Conservation (phyloP, 1,284 basidiomycete species). For the Trametes versicolor region DNA sequence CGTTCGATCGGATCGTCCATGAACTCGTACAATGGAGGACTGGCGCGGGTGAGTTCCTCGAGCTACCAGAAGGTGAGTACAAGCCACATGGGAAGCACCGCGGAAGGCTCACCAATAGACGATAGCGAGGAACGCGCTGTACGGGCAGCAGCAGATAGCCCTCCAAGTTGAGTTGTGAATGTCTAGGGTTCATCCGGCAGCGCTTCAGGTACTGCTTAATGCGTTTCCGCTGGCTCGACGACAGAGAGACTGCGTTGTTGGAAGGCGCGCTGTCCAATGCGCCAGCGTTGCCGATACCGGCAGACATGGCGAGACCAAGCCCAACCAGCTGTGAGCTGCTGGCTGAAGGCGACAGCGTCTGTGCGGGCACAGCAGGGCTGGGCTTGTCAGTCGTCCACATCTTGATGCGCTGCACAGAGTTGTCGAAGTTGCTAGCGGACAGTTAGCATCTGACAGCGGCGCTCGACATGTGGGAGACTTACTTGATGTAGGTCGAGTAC, state of each 20-base stretch:
- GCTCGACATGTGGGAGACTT: slow-evolving; percentile 46
- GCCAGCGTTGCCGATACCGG: slow-evolving; percentile 57
- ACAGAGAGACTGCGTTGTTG: slow-evolving; percentile 47
- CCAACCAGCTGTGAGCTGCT: slow-evolving; percentile 72
- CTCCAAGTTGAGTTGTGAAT: slow-evolving; percentile 97
- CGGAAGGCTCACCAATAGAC: slow-evolving; percentile 74
- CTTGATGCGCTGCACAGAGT: slow-evolving; percentile 86
- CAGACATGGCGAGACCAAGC: slow-evolving; percentile 67
- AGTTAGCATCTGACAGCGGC: slow-evolving; percentile 19
- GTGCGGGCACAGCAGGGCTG: slow-evolving; percentile 49
- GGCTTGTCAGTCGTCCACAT: slow-evolving; percentile 78
- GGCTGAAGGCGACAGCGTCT: slow-evolving; percentile 65
- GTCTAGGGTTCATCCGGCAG: slow-evolving; percentile 85
- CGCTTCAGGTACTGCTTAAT: slow-evolving; percentile 90
- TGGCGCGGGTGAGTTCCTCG: slow-evolving; percentile 85
- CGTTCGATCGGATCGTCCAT: slow-evolving; percentile 87
- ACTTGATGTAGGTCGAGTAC: slow-evolving; percentile 98
- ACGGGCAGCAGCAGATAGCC: slow-evolving; percentile 95
- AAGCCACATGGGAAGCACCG: not conserved
- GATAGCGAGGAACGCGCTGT: slow-evolving; percentile 96
- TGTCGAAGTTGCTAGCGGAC: slow-evolving; percentile 85
- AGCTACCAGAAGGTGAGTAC: slow-evolving; percentile 56
- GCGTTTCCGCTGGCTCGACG: slow-evolving; percentile 84
- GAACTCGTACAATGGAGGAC: slow-evolving; percentile 78
- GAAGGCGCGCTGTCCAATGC: slow-evolving; percentile 48